These are phyloP conservation scores for Euphorbia pulcherrima DNA, from an alignment of 345 rosid genomes.

Conservation along the genomic window DNA sequence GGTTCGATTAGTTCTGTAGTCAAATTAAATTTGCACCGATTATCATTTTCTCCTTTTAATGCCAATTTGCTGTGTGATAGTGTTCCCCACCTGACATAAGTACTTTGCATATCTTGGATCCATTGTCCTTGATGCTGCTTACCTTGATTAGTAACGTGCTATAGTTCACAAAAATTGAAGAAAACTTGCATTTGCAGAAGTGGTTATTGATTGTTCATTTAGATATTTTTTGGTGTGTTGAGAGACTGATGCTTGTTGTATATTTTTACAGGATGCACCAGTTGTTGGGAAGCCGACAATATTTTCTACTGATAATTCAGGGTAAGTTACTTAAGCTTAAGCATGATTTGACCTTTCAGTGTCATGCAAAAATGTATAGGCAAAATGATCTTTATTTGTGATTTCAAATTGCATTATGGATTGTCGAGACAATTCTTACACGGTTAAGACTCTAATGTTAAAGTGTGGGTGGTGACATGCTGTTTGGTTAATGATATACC, in stretches of 20 bases:
- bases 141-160: neutral
- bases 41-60: conserved; percentile 6
- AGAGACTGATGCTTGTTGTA: neutral
- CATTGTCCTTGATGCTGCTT: neutral
- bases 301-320: conserved; percentile 42
- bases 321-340: conserved; percentile 47
- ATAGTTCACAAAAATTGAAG: neutral
- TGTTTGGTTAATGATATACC: neutral
- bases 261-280: conserved; percentile 71
- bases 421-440: neutral
- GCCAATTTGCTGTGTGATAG: neutral
- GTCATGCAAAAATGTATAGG: neutral
- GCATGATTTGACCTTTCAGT: neutral
- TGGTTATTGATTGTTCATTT: neutral
- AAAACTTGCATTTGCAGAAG: neutral
- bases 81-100: neutral
- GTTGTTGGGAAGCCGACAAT: conserved; percentile 77
- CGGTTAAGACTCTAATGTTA: neutral
- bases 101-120: neutral
- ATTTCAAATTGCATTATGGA: neutral
- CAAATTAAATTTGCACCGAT: neutral
- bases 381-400: neutral
- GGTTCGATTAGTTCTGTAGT: conserved; percentile 40
- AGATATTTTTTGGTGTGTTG: neutral
- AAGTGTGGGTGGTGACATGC: no score